Evolutionary conservation across 1,139 yeast genomes (phyloP), one percentile per base, ranked within the genome.

Genomic region (Yamadazyma oceani): DNA sequence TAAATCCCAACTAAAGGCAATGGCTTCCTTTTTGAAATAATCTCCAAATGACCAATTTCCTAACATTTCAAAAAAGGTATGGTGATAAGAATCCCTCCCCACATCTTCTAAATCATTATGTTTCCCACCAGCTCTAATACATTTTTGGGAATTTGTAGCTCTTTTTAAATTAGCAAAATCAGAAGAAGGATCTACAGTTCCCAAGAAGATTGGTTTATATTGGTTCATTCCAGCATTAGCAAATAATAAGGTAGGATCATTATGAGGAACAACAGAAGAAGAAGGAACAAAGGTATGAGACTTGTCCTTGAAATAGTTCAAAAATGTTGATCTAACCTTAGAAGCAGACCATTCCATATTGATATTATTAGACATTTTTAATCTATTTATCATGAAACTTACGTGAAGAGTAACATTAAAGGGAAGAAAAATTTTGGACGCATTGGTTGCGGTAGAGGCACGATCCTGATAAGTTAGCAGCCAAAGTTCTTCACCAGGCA

Each of bases 1-100:
- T 45, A 92, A 73, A 44, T 89, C 95, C 97, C 97, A 92, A 6
- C 95, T 81, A 72, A 78, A 87, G 10, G 69, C 66, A 54, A 90
- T 84, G 39, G 97, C 97, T 57, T 89, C 98, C 55, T 83, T 78
- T 66, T 92, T 92, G 79, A 92, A 92, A 62, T 92, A 92, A 65
- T 92, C 98, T 50, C 99, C 99, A 64, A 92, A 92, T 5, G 98
- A 92, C 99, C 99, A 92, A 73, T 92, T 92, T 52, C 99, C 99
- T 68, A 92, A 78, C 99, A 92, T 92, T 69, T 92, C 99, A 53
- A 92, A 92, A 58, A 94, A 92, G 10, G 99, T 92, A 64, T 92
- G 99, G 63, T 92, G 99, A 60, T 92, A 92, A 40, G 95, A 86
- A 63, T 92, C 99, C 59, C 86, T 81, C 46, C 99, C 99, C 34